phyloP scores from a whole-genome alignment of 1,284 basidiomycete genomes.

The Microbotryomycetes sp. region DNA sequence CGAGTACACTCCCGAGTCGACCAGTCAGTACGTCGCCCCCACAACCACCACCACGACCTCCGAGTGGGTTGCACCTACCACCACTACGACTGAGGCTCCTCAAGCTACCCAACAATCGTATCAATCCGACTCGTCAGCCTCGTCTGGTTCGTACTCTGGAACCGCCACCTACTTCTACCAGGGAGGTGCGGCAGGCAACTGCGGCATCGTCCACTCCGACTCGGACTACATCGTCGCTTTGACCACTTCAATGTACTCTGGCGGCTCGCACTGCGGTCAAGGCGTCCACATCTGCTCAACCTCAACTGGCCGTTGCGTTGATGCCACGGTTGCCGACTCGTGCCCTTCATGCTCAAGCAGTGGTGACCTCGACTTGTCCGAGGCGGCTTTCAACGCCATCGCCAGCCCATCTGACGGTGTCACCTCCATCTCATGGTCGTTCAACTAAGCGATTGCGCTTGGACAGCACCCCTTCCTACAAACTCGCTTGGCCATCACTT shows the following conservation, averaged over 20 bases:
- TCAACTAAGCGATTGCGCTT: constrained; percentile 40
- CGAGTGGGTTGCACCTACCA: constrained; percentile 15
- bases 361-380: constrained; percentile 58
- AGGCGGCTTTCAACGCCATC: constrained; percentile 61
- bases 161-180: constrained; percentile 60
- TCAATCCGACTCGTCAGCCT: constrained; percentile 45
- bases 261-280: constrained; percentile 62
- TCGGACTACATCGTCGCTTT: constrained; percentile 59
- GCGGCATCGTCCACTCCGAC: constrained; percentile 62
- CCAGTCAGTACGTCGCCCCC: neutral
- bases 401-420: constrained; percentile 53
- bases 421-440: constrained; percentile 53
- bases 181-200: constrained; percentile 54
- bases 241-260: constrained; percentile 35
- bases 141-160: constrained; percentile 64
- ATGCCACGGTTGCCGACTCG: constrained; percentile 16
- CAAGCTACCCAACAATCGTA: constrained; percentile 55
- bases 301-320: neutral
- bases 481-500: neutral
- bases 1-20: neutral
- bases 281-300: constrained; percentile 27
- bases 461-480: neutral
- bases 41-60: constrained; percentile 3
- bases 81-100: constrained; percentile 50
- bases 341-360: constrained; percentile 16